Evolutionary conservation across 768 basidiomycete species (phyloP).

Genomic region (Auricularia heimuer): DNA sequence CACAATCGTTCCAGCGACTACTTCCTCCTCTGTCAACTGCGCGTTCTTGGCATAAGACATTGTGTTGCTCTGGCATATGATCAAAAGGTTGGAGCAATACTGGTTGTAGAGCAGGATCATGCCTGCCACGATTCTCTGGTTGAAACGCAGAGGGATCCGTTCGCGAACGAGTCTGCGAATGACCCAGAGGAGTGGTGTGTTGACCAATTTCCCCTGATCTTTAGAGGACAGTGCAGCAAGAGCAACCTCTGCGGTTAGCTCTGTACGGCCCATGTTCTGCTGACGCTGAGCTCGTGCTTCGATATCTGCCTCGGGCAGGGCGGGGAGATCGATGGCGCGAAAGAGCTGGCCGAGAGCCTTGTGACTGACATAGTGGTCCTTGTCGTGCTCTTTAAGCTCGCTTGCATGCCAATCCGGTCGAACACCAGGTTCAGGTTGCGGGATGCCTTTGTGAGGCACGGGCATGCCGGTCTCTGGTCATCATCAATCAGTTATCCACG

Average conservation of each 20-base stretch:
- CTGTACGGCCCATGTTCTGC: slow-evolving; percentile 12
- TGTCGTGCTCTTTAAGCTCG: slow-evolving; percentile 31
- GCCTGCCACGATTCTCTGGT: background rate
- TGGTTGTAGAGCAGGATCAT: slow-evolving; percentile 16
- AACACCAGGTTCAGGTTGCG: slow-evolving; percentile 22
- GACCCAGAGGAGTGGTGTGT: background rate
- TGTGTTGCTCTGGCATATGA: slow-evolving; percentile 37
- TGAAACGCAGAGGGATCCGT: background rate
- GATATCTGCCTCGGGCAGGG: slow-evolving; percentile 13
- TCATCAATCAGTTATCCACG: too few relatives aligned
- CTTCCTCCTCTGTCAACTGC: slow-evolving; percentile 53
- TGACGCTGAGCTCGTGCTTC: slow-evolving; percentile 16
- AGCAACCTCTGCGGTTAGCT: slow-evolving; percentile 22
- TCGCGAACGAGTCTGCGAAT: background rate
- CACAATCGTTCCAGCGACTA: slow-evolving; percentile 53
- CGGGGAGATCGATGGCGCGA: slow-evolving; percentile 48
- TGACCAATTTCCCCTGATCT: background rate
- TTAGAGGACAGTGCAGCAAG: slow-evolving; percentile 29
- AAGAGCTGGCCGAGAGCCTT: slow-evolving; percentile 54
- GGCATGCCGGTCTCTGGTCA: slow-evolving; percentile 17
- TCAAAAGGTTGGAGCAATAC: slow-evolving; percentile 39
- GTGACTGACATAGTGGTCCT: slow-evolving; percentile 41
- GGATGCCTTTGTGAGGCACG: slow-evolving; percentile 35
- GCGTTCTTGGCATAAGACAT: slow-evolving; percentile 33
- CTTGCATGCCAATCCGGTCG: slow-evolving; percentile 62